Base-by-base conservation (phyloP, 2,329 filamentous ascomycete species). In the Hysterium pulicare region DNA sequence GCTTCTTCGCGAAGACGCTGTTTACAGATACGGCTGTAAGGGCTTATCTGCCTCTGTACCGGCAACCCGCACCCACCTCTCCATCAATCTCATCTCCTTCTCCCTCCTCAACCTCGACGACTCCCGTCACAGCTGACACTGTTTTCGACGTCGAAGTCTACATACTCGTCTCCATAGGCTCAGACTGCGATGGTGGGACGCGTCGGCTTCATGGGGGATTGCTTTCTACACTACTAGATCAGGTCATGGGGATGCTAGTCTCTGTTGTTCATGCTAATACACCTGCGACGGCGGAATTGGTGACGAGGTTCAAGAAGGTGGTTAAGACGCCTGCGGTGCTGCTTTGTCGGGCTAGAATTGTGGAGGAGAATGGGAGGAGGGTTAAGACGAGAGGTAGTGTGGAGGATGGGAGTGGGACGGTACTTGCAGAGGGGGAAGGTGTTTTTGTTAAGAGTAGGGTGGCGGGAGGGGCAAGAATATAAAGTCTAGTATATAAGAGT, bases 131-230 rank as follows among this genome's bases (percentile, higher is more conserved):
- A 22, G 16, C 21, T 15, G 24, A 45, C 9, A 38, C 41, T 5
- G 50, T 50, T 21, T 36, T 47, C 3, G 51, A 54, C 19, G 44
- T 42, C 4, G 58, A 62, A 33, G 36, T 41, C 9, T 44, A 53
- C 2, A 45, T 57, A 4, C 41, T 61, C 6, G 45, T 54, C 1
- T 59, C 55, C 0, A 13, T 61, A 7, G 54, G 53, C 5, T 36
- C 24, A 3, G 53, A 49, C n/a, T 7, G 59, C 4, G 57, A 61
- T 33, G 55, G 57, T 6, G 54, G 49, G 2, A 34, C 44, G 10
- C 21, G 42, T 15, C 40, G 51, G n/a, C 30, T 59, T 17, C 59
- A 62, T 38, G 58, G 58, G n/a, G 58, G 59, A 3, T 40, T 59
- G 0, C 54, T 49, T 7, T 54, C 57, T 6, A 50, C 51, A 23